phyloP scores from a whole-genome alignment of 176 grass and related monocot genomes.

The Hyparrhenia diplandra region DNA sequence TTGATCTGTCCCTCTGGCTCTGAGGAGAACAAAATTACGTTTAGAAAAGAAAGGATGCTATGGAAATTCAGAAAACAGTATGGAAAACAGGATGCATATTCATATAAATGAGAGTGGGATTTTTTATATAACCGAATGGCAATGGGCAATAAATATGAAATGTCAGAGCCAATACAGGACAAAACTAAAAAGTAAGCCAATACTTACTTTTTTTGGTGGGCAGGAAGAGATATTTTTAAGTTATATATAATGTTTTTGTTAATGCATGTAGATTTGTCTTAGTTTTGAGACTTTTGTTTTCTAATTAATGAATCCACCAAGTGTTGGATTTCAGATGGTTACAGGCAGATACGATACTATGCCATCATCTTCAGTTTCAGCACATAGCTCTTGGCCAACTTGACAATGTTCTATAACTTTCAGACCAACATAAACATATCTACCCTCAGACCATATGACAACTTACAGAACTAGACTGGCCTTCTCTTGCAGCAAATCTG shows the following conservation, averaged over 20 bases:
- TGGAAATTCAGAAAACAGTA: constrained; percentile 10
- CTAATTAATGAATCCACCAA: constrained; percentile 9
- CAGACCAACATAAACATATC: neutral
- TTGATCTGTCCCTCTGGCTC: constrained; percentile 62
- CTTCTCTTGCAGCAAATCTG: constrained; percentile 37
- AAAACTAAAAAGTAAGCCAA: constrained; percentile 16
- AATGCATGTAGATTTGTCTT: neutral
- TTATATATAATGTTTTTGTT: neutral
- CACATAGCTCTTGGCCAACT: neutral
- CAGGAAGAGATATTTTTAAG: neutral
- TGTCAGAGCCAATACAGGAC: neutral
- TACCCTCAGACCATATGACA: neutral
- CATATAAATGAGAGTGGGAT: neutral
- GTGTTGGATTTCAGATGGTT: neutral
- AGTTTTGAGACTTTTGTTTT: neutral
- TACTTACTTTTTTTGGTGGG: neutral
- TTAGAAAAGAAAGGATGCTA: constrained; percentile 12
- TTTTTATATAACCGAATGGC: too few relatives aligned
- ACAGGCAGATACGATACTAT: constrained; percentile 1
- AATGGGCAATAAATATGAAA: neutral
- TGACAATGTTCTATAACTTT: constrained; percentile 6
- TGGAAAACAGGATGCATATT: neutral
- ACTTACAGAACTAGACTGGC: constrained; percentile 53
- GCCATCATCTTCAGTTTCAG: neutral
- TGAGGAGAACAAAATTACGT: constrained; percentile 20